Conservation (phyloP, 441 rosid species). For the Croton laevigatus region DNA sequence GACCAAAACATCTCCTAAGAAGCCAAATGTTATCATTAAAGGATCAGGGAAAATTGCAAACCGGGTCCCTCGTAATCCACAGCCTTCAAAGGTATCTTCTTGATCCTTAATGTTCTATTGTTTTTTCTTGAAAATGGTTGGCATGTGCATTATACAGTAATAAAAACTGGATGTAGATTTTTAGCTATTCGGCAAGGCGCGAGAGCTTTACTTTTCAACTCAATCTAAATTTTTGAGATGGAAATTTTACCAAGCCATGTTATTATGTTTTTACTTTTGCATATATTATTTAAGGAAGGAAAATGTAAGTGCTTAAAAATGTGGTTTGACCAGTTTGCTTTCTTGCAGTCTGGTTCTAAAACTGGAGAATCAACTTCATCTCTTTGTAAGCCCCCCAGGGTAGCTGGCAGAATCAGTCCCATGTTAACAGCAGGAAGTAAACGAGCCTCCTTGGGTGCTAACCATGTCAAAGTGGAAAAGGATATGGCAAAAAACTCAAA, state of each 20-base stretch:
- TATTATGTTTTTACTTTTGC: neutral
- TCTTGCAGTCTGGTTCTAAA: slow-evolving; percentile 38
- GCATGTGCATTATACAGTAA: neutral
- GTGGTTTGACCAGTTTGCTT: slow-evolving; percentile 18
- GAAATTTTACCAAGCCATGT: neutral
- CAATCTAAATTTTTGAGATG: slow-evolving; percentile 2
- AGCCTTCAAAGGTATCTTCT: slow-evolving; percentile 32
- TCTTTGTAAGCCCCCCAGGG: slow-evolving; percentile 51
- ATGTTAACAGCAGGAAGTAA: slow-evolving; percentile 43
- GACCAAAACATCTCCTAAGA: slow-evolving; percentile 44
- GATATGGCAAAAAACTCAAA: slow-evolving; percentile 34
- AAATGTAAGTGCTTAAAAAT: neutral
- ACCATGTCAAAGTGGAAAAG: slow-evolving; percentile 52
- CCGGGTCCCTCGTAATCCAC: slow-evolving; percentile 41
- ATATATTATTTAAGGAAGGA: neutral
- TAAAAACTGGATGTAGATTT: slow-evolving; percentile 5
- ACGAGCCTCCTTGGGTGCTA: slow-evolving; percentile 55
- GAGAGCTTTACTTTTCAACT: neutral
- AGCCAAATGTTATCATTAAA: slow-evolving; percentile 41
- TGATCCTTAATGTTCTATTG: neutral
- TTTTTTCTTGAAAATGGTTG: neutral
- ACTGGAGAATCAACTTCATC: slow-evolving; percentile 38
- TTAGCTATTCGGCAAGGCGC: neutral
- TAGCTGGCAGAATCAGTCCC: slow-evolving; percentile 33
- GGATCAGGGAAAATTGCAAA: slow-evolving; percentile 46